These are phyloP conservation scores for Xylariaceae sp. DNA, from an alignment of 2,329 filamentous ascomycete species.

Conservation along the genomic window DNA sequence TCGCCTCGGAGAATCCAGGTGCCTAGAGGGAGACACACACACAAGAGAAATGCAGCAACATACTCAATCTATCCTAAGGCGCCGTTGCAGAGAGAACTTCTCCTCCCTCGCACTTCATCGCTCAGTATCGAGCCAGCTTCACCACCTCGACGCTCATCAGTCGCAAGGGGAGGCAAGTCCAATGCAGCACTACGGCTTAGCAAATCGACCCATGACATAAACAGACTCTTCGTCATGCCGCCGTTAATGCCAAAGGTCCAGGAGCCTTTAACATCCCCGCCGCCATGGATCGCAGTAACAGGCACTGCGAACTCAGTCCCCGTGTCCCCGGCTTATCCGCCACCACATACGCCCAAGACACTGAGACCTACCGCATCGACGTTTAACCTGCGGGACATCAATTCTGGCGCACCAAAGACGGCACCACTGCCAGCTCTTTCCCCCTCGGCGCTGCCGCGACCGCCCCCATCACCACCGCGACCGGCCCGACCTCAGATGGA, in stretches of 20 bases:
- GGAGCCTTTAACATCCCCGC: slow-evolving; percentile 2
- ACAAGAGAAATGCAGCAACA: slow-evolving; percentile 19
- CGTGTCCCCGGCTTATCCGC: slow-evolving; percentile 24
- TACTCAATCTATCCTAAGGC: slow-evolving; percentile 41
- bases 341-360: slow-evolving; percentile 15
- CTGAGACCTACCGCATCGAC: slow-evolving; percentile 23
- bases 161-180: slow-evolving; percentile 22
- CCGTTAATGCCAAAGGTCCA: slow-evolving; percentile 1
- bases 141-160: slow-evolving; percentile 22
- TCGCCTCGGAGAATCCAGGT: slow-evolving; percentile 10
- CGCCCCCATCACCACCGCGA: slow-evolving; percentile 22
- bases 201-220: slow-evolving; percentile 17
- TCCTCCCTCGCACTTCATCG: slow-evolving; percentile 33
- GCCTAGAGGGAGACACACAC: slow-evolving; percentile 14
- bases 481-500: slow-evolving; percentile 21
- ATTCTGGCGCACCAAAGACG: slow-evolving; percentile 7
- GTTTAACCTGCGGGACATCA: slow-evolving; percentile 22
- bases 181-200: slow-evolving; percentile 17
- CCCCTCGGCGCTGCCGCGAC: slow-evolving; percentile 18
- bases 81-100: slow-evolving; percentile 18
- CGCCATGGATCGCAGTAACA: slow-evolving; percentile 2
- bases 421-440: slow-evolving; percentile 20
- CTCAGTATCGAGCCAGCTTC: slow-evolving; percentile 22
- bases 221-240: slow-evolving; percentile 13
- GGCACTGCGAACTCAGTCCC: slow-evolving; percentile 18